phyloP scores from a whole-genome alignment of 1,284 basidiomycete genomes.

The Ganoderma lucidum region DNA sequence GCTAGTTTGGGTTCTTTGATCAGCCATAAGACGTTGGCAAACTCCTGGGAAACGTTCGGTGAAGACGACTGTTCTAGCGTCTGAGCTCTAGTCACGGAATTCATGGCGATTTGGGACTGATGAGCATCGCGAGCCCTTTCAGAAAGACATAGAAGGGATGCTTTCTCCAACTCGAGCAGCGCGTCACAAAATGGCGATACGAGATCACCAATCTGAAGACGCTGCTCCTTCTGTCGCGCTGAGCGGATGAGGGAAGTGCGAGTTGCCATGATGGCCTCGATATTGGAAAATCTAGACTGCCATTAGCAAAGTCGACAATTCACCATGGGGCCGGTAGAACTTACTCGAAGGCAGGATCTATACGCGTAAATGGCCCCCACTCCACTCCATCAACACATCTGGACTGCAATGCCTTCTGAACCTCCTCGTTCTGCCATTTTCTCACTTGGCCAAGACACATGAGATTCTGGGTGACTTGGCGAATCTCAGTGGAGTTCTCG shows the following conservation, averaged over 20 bases:
- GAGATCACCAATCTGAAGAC: slow-evolving; percentile 76
- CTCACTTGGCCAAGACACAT: slow-evolving; percentile 83
- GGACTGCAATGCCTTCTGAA: slow-evolving; percentile 48
- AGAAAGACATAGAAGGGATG: slow-evolving; percentile 79
- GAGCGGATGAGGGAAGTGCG: slow-evolving; percentile 85
- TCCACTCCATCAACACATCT: slow-evolving; percentile 45
- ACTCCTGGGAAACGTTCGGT: slow-evolving; percentile 78
- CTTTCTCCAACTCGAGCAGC: slow-evolving; percentile 71
- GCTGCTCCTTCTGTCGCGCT: slow-evolving; percentile 67
- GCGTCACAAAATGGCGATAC: slow-evolving; percentile 60
- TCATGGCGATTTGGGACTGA: slow-evolving; percentile 85
- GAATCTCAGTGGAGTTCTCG: slow-evolving; percentile 82
- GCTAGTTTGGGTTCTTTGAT: slow-evolving; percentile 88
- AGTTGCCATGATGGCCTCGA: slow-evolving; percentile 85
- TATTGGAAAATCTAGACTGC: slow-evolving; percentile 70
- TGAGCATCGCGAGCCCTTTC: slow-evolving; percentile 75
- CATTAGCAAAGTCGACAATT: slow-evolving; percentile 6
- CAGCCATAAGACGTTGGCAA: slow-evolving; percentile 90
- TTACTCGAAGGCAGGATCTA: slow-evolving; percentile 72
- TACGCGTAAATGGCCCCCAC: slow-evolving; percentile 54
- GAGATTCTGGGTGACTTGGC: slow-evolving; percentile 69
- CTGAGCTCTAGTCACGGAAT: slow-evolving; percentile 83
- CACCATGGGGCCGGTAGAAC: slow-evolving; percentile 39
- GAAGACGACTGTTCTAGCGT: slow-evolving; percentile 58
- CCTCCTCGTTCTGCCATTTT: slow-evolving; percentile 55